phyloP scores from a whole-genome alignment of 768 basidiomycete species.

The Paxillus involutus region DNA sequence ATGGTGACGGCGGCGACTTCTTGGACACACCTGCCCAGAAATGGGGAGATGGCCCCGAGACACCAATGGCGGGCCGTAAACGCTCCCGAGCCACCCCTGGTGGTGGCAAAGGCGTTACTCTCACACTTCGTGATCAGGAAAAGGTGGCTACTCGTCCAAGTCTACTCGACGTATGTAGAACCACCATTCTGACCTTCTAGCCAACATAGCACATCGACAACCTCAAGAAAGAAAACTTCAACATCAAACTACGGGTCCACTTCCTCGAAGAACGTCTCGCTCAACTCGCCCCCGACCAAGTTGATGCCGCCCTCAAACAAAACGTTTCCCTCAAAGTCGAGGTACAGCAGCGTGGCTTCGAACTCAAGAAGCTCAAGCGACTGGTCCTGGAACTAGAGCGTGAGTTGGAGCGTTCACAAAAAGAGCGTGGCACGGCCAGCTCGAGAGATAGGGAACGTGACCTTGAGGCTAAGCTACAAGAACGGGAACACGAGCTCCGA shows the following conservation, averaged over 20 bases:
- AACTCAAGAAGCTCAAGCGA: slow-evolving; percentile 91
- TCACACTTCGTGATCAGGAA: slow-evolving; percentile 94
- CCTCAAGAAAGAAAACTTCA: slow-evolving; percentile 96
- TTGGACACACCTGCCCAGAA: slow-evolving; percentile 56
- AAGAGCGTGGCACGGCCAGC: slow-evolving; percentile 39
- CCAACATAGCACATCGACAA: slow-evolving; percentile 81
- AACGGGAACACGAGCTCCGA: slow-evolving; percentile 66
- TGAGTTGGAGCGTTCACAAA: slow-evolving; percentile 71
- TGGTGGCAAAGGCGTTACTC: slow-evolving; percentile 38
- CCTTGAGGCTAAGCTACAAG: slow-evolving; percentile 73
- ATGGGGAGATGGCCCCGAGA: slow-evolving; percentile 51
- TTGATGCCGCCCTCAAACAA: slow-evolving; percentile 88
- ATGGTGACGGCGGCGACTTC: slow-evolving; percentile 42
- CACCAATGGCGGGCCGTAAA: slow-evolving; percentile 50
- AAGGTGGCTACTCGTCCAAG: slow-evolving; percentile 53
- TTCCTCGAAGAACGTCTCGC: slow-evolving; percentile 93
- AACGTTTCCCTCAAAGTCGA: slow-evolving; percentile 93
- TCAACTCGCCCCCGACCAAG: slow-evolving; percentile 87
- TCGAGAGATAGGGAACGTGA: slow-evolving; percentile 62
- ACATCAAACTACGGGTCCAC: slow-evolving; percentile 92
- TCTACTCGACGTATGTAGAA: not conserved
- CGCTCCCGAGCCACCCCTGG: slow-evolving; percentile 32
- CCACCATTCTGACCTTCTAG: not conserved
- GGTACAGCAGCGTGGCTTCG: slow-evolving; percentile 84
- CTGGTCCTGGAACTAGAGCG: slow-evolving; percentile 81